Base-by-base conservation (phyloP, 2,329 filamentous ascomycete species). In the Apiospora malaysiana region DNA sequence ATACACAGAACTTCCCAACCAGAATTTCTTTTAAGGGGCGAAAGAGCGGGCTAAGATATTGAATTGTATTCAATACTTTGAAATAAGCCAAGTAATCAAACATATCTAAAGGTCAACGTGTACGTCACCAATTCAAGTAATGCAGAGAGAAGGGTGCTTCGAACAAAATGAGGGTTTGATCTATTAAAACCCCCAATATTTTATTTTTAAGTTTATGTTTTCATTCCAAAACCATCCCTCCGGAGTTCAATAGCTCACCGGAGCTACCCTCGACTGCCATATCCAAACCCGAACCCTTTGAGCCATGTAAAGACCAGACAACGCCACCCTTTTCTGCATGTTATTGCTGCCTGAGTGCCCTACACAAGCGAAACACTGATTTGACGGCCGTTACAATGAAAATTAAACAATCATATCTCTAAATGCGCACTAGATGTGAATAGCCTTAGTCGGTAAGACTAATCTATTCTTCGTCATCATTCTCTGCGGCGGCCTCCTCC, bases 321-420 rank as follows among this genome's bases (percentile, higher is more conserved):
- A 56, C 49, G 49, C 49, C 49, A 18, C 32, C 56, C 27, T 14
- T 21, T 21, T n/a, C 32, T 63, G 56, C 56, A n/a, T 63, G 32
- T 32, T 37, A 18, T 21, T 63, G 18, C n/a, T 40, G 32, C 32
- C 9, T 8, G 56, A 32, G 18, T 40, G 18, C 27, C 8, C 40
- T 40, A 23, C 9, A n/a, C 32, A 63, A 40, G 32, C 18, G 9
- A 40, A 63, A n/a, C 18, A 37, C 32, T 63, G 56, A 63, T 40
- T 37, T 23, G 56, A 40, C 56, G 32, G 32, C 56, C 56, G 56
- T 63, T 40, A 63, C 56, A 27, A 63, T 63, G 32, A 23, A 23
- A 40, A 40, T 63, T 63, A 63, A 63, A 63, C 32, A 63, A 40
- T 63, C 21, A 9, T 63, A 40, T 59, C 46, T 59, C 18, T n/a